These are phyloP conservation scores for Paracorniculantispora psalliotae DNA, from an alignment of 2,329 filamentous ascomycete genomes.

Conservation along the genomic window DNA sequence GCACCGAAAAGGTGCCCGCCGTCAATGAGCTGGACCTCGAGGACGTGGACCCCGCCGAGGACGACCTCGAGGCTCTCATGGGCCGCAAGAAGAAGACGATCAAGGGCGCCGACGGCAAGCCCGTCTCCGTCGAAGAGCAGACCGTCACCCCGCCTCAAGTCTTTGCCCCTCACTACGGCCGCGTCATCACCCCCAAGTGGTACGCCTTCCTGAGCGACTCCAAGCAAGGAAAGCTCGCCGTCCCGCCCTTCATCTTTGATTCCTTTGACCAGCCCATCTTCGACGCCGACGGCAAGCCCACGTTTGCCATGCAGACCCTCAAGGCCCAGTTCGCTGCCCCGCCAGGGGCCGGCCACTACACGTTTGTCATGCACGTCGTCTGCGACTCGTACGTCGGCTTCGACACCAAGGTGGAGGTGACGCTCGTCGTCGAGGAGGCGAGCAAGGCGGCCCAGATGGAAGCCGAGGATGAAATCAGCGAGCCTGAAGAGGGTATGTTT, in stretches of 20 bases:
- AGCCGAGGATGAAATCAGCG: slow-evolving; percentile 91
- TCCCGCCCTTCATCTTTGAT: slow-evolving; percentile 92
- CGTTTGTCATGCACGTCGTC: slow-evolving; percentile 87
- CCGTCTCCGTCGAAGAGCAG: slow-evolving; percentile 53
- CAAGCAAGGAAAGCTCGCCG: slow-evolving; percentile 92
- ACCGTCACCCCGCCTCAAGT: slow-evolving; percentile 77
- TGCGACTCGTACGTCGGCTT: slow-evolving; percentile 95
- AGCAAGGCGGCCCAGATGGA: slow-evolving; percentile 76
- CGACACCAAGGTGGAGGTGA: slow-evolving; percentile 87
- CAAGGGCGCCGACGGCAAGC: slow-evolving; percentile 57
- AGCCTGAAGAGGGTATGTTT: slow-evolving; percentile 90
- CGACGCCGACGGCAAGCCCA: slow-evolving; percentile 74
- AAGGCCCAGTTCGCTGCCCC: slow-evolving; percentile 97
- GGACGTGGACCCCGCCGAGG: slow-evolving; percentile 88
- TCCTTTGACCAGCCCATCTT: slow-evolving; percentile 88
- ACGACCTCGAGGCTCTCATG: slow-evolving; percentile 79
- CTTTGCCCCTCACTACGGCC: slow-evolving; percentile 83
- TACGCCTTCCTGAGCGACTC: slow-evolving; percentile 91
- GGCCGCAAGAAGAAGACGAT: slow-evolving; percentile 67
- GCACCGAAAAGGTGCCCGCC: slow-evolving; percentile 66
- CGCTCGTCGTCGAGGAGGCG: slow-evolving; percentile 81
- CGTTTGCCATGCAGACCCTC: slow-evolving; percentile 90
- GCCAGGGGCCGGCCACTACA: slow-evolving; percentile 86
- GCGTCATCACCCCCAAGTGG: slow-evolving; percentile 87
- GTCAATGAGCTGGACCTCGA: slow-evolving; percentile 77